Evolutionary conservation across 306 rosid genomes (phyloP).

Genomic region (Trifolium subterraneum): DNA sequence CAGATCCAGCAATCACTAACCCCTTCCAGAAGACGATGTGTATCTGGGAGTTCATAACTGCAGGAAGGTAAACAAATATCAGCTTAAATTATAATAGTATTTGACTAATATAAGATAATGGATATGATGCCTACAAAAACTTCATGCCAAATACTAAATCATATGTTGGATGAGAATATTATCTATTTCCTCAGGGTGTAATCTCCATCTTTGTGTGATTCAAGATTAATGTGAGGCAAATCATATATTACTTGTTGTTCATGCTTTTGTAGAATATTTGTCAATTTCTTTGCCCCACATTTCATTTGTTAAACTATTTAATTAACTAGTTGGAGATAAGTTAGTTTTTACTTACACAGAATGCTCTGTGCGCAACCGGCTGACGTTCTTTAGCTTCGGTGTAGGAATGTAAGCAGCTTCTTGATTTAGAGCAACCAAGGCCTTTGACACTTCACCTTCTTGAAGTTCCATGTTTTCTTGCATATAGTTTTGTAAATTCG

Average conservation of each 20-base stretch:
- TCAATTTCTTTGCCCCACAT: neutral
- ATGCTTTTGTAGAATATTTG: slow-evolving; percentile 3
- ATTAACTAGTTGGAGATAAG: slow-evolving; percentile 38
- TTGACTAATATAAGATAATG: slow-evolving; percentile 15
- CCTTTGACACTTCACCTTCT: slow-evolving; percentile 87
- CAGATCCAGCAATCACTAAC: slow-evolving; percentile 55
- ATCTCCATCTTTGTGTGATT: neutral
- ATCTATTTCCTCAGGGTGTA: neutral
- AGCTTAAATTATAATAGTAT: slow-evolving; percentile 30
- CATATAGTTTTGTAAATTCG: slow-evolving; percentile 82
- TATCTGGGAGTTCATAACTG: slow-evolving; percentile 98
- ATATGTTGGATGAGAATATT: slow-evolving; percentile 8
- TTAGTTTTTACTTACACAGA: slow-evolving; percentile 75
- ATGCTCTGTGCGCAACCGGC: slow-evolving; percentile 93
- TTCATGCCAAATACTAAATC: neutral
- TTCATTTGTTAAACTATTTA: slow-evolving; percentile 1
- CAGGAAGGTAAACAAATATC: slow-evolving; percentile 49
- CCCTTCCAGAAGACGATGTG: slow-evolving; percentile 88
- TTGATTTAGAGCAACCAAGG: slow-evolving; percentile 78
- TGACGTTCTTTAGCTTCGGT: slow-evolving; percentile 86
- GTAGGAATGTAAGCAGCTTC: slow-evolving; percentile 83
- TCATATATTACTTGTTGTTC: neutral
- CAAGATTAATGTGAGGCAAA: neutral
- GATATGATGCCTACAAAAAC: slow-evolving; percentile 10
- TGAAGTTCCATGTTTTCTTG: slow-evolving; percentile 89